These are phyloP conservation scores for Solanum gracilifrons DNA, from an alignment of 257 asterid genomes.

Conservation along the genomic window DNA sequence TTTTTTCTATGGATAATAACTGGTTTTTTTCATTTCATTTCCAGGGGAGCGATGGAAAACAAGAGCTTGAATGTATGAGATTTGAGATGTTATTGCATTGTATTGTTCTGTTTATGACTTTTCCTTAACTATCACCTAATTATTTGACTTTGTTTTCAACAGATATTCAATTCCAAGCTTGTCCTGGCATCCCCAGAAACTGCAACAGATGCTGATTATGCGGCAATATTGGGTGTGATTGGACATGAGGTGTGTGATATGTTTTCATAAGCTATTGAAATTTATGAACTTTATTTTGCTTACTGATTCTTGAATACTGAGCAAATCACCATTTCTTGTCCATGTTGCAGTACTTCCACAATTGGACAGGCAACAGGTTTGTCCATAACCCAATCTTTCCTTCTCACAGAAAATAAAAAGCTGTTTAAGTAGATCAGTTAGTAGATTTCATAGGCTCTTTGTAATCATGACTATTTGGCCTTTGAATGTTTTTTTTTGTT, in stretches of 20 bases:
- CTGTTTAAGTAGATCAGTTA: no score
- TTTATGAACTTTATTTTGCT: neutral
- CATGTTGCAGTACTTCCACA: constrained; percentile 88
- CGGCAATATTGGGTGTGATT: constrained; percentile 89
- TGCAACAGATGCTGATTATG: constrained; percentile 93
- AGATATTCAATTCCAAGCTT: constrained; percentile 92
- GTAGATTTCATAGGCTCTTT: no score
- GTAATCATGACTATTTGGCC: no score
- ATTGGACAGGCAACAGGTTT: constrained; percentile 99
- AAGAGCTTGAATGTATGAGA: constrained; percentile 83
- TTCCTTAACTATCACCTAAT: neutral
- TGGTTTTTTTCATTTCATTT: constrained; percentile 4
- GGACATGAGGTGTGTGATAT: constrained; percentile 74
- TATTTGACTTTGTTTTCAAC: constrained; percentile 12
- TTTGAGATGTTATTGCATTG: neutral
- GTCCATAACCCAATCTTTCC: neutral
- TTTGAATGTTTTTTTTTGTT: no score
- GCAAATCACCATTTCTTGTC: neutral
- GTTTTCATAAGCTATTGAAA: neutral
- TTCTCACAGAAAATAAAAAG: neutral
- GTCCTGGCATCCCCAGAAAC: constrained; percentile 96
- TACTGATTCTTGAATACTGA: neutral
- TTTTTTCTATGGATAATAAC: neutral
- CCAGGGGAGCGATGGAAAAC: constrained; percentile 99
- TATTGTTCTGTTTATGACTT: neutral